phyloP scores from a whole-genome alignment of 2,329 filamentous ascomycete species.

The Sporothrix curviconia region DNA sequence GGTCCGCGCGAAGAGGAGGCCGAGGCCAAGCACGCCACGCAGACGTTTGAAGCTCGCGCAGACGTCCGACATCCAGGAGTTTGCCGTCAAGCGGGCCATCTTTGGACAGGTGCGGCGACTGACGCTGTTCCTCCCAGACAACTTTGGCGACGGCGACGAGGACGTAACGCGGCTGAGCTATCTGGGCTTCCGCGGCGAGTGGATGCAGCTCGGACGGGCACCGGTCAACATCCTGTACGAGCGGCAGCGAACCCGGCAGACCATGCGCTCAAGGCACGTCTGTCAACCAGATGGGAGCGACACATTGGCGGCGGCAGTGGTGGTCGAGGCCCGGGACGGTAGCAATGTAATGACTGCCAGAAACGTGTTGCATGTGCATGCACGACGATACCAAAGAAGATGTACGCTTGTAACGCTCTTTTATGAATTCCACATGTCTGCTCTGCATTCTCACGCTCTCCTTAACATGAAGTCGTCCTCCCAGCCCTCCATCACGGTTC shows the following conservation, averaged over 20 bases:
- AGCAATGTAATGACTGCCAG: not conserved
- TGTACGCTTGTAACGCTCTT: not conserved
- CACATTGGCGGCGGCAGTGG: constrained; percentile 42
- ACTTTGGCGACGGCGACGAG: constrained; percentile 74
- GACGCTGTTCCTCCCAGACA: constrained; percentile 84
- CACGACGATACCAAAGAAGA: not conserved
- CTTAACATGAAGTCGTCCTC: constrained; percentile 93
- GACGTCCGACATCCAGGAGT: constrained; percentile 76
- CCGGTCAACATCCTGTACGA: constrained; percentile 87
- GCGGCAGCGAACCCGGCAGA: constrained; percentile 84
- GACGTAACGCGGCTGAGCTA: constrained; percentile 75
- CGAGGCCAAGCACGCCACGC: constrained; percentile 43
- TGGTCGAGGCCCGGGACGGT: constrained; percentile 35
- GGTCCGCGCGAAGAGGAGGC: constrained; percentile 60
- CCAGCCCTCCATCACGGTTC: constrained; percentile 67
- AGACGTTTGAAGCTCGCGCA: constrained; percentile 71
- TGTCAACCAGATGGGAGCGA: constrained; percentile 49
- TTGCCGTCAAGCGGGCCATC: constrained; percentile 77
- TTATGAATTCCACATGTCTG: not conserved
- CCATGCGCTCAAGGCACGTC: constrained; percentile 60
- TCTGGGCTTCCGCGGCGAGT: constrained; percentile 89
- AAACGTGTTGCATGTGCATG: no score
- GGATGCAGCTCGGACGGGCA: constrained; percentile 77
- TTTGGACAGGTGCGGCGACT: constrained; percentile 83
- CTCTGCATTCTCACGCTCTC: not conserved